Base-by-base conservation (phyloP, 2,329 filamentous ascomycete genomes). In the Penicillium hordei region DNA sequence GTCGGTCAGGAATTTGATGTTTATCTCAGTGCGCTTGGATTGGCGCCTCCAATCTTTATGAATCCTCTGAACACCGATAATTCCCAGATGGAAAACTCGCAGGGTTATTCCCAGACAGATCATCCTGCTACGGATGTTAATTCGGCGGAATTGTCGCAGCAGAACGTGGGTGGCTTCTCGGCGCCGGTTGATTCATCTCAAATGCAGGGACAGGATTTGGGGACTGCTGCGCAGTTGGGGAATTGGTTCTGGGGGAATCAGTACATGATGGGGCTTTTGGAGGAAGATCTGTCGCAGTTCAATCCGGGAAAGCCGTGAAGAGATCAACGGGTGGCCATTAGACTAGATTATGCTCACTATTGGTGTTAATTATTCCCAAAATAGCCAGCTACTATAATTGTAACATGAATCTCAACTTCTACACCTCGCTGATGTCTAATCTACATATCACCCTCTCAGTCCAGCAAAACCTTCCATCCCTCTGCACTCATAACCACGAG, bases 191-290 rank as follows among this genome's bases (percentile, higher is more conserved):
- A 36, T 17, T 56, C 62, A 39, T 50, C 59, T 31, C 63, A 65
- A 10, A 48, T 39, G n/a, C 65, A 67, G n/a, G 55, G 52, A 3
- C 48, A 39, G 27, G 52, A 49, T 10, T 43, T 13, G 29, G 52
- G 52, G 23, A 33, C 51, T 39, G 53, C 53, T 15, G 39, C 48
- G 15, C 81, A 85, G 45, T 72, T 88, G 58, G 83, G 83, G 2
- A 85, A 87, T 60, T 89, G 86, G 86, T 88, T 87, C 63, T 85
- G 83, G 4, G 84, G 86, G 1, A 88, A 84, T 58, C 79, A 82
- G 54, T 86, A 87, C 64, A 83, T 89, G 76, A 81, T 89, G 76
- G 84, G 84, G 0, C 67, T 89, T 56, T 70, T 89, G 68, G 86
- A 89, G 67, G 83, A 87, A 57, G 86, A 88, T 64, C 46, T 74